Evolutionary conservation across 345 rosid genomes (phyloP), one percentile per base, ranked within the genome.

Genomic region (Lepidium sativum): DNA sequence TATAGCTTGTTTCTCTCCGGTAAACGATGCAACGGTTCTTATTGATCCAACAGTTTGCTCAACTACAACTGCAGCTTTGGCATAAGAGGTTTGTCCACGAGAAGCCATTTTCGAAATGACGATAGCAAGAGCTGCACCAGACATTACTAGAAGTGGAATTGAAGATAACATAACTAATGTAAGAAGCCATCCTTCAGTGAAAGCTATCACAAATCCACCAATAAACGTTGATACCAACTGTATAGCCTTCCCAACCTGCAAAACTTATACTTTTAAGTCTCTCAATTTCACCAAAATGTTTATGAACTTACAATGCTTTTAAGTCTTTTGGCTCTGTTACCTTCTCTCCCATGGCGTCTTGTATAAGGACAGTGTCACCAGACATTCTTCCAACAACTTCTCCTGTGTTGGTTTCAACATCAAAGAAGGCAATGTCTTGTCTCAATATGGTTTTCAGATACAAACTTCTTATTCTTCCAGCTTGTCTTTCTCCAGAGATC

Each of bases 291-390:
- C 25, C 25, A 23, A 23, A 23, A 23, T 2, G 25, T 23, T 23
- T 23, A 5, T 25, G 29, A 25, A 4, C 6, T 25, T 25, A 5
- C 6, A 25, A 25, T 4, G 29, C 6, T 25, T 25, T 25, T 4
- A 25, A 5, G 29, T 25, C 1, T 32, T 41, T 13, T 40, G 9
- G 20, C 0, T 35, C 0, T 56, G 2, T 57, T 75, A 86, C 94
- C 83, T 84, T 89, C 74, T 89, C 85, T 4, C 91, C 87, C 78
- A 86, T 80, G 42, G 91, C 96, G 20, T 84, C 86, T 67, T 83
- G 91, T 63, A 86, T 84, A 42, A 89, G 91, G 29, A 84, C 81
- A 14, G 86, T 84, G 71, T 86, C 91, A 50, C 94, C 85, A 1
- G 80, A 83, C 82, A 89, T 85, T 62, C 86, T 83, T 5, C 72